Conservation (phyloP, 2,329 filamentous ascomycete genomes). For the Colletotrichum sp. region DNA sequence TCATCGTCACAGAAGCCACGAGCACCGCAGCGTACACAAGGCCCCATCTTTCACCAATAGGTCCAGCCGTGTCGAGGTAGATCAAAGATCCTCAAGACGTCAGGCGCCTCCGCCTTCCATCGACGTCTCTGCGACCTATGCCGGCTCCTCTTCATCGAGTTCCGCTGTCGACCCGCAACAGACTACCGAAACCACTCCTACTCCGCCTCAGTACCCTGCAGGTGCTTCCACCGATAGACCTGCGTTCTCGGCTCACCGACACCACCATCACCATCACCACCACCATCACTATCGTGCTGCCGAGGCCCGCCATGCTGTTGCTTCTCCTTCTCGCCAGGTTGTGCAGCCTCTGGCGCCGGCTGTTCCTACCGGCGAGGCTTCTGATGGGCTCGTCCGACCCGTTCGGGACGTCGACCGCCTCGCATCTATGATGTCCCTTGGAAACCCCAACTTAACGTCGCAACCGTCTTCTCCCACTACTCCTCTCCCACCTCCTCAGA, state of each 20-base stretch:
- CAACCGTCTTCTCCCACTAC: conserved; percentile 93
- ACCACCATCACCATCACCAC: conserved; percentile 55
- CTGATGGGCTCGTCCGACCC: conserved; percentile 79
- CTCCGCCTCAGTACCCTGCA: conserved; percentile 65
- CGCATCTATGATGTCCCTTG: conserved; percentile 78
- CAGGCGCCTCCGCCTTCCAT: conserved; percentile 81
- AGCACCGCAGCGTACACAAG: conserved; percentile 54
- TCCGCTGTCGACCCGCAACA: conserved; percentile 40
- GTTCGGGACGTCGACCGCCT: conserved; percentile 84
- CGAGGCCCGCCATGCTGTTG: conserved; percentile 55
- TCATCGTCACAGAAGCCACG: conserved; percentile 54
- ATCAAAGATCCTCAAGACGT: conserved; percentile 70
- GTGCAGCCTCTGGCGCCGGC: conserved; percentile 73
- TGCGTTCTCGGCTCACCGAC: conserved; percentile 59
- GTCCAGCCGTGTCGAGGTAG: conserved; percentile 57
- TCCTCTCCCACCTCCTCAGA: conserved; percentile 72
- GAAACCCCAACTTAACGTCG: conserved; percentile 75
- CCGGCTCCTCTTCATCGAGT: conserved; percentile 45
- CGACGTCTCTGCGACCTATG: conserved; percentile 52
- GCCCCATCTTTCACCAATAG: conserved; percentile 60
- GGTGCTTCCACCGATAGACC: conserved; percentile 76
- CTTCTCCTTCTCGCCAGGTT: conserved; percentile 54
- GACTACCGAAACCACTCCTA: conserved; percentile 60
- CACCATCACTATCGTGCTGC: conserved; percentile 56
- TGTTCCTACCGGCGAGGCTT: conserved; percentile 67